Evolutionary conservation across 768 basidiomycete species (phyloP).

Genomic region (Imleria badia): DNA sequence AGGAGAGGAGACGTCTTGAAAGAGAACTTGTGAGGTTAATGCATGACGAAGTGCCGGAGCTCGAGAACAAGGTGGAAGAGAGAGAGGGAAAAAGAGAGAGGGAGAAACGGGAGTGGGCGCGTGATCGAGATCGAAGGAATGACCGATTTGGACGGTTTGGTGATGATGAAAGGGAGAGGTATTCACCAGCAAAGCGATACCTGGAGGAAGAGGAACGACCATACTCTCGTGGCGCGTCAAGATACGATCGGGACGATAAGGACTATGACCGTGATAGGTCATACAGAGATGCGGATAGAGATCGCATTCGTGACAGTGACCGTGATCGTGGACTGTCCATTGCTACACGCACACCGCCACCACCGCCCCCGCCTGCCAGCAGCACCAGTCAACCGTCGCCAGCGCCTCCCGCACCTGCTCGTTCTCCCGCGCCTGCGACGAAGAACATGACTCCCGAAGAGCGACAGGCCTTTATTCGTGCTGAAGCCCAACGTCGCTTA

Average conservation of each 20-base stretch:
- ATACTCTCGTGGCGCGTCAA: constrained; percentile 45
- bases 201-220: constrained; percentile 52
- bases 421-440: constrained; percentile 57
- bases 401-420: constrained; percentile 48
- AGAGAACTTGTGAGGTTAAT: constrained; percentile 80
- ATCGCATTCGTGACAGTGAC: constrained; percentile 28
- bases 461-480: constrained; percentile 71
- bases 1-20: constrained; percentile 84
- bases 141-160: constrained; percentile 74
- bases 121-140: constrained; percentile 83
- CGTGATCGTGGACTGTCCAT: constrained; percentile 38
- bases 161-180: constrained; percentile 37
- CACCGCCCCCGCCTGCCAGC: constrained; percentile 46
- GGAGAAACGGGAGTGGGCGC: constrained; percentile 75
- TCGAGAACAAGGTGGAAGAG: constrained; percentile 81
- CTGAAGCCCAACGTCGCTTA: constrained; percentile 78
- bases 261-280: constrained; percentile 35
- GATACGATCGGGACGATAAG: constrained; percentile 36
- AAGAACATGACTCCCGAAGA: constrained; percentile 87
- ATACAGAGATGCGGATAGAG: constrained; percentile 32
- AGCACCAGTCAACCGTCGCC: constrained; percentile 35
- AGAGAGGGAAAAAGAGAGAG: constrained; percentile 72
- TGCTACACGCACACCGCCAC: constrained; percentile 42
- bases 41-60: constrained; percentile 89
- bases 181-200: constrained; percentile 32